These are phyloP conservation scores for Volvox carteri DNA, from an alignment of 163 green algal species.

Conservation along the genomic window DNA sequence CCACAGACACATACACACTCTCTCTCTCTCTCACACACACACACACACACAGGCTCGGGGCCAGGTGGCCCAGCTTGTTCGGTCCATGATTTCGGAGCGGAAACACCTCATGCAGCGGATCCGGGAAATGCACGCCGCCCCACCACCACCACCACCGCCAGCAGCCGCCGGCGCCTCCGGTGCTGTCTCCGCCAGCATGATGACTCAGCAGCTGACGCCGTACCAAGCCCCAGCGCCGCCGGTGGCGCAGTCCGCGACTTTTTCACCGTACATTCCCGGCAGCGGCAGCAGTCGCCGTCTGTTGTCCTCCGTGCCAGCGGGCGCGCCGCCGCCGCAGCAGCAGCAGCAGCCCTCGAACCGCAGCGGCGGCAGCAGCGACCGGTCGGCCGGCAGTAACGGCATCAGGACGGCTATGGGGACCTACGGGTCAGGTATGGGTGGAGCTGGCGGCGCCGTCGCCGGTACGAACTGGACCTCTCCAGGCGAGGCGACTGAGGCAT, in stretches of 20 bases:
- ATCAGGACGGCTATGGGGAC: background rate
- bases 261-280: background rate
- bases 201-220: background rate
- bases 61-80: constrained; percentile 38
- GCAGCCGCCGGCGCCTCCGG: background rate
- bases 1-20: too few species aligned
- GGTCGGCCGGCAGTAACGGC: background rate
- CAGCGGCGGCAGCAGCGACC: constrained; percentile 8
- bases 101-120: constrained; percentile 29
- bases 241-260: background rate
- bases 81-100: constrained; percentile 42
- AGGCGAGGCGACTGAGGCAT: background rate
- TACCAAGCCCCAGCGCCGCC: background rate
- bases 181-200: background rate
- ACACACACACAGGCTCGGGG: constrained; percentile 4
- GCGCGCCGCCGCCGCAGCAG: background rate
- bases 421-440: background rate
- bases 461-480: background rate
- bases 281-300: background rate
- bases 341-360: background rate
- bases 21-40: too few species aligned
- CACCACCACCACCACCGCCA: too few species aligned
- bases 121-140: constrained; percentile 1
- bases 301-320: background rate
- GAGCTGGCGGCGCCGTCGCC: background rate